phyloP scores from a whole-genome alignment of 2,329 filamentous ascomycete genomes.

The Ilyonectria sp. region DNA sequence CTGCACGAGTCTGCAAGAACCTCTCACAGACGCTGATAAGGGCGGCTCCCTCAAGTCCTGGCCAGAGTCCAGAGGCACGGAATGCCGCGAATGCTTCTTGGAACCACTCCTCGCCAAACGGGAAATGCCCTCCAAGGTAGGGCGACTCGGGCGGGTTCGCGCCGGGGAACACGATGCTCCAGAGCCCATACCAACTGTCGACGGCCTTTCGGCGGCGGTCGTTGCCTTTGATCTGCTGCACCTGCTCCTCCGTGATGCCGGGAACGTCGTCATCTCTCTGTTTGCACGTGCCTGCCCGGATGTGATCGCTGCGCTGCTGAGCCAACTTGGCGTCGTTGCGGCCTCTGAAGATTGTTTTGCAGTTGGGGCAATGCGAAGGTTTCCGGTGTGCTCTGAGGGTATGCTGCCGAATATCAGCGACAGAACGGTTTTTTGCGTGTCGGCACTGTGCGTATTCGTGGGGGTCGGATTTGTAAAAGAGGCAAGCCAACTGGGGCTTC shows the following conservation, averaged over 20 bases:
- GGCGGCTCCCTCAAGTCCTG: no score
- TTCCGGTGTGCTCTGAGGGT: not conserved
- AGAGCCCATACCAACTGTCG: not conserved
- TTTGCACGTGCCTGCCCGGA: not conserved
- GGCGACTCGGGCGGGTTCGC: not conserved
- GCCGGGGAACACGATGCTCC: not conserved
- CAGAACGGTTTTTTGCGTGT: accelerated
- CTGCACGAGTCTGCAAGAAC: no score
- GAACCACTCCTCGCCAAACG: no score
- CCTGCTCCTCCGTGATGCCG: not conserved
- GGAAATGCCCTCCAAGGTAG: not conserved
- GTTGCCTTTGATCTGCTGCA: not conserved
- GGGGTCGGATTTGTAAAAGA: not conserved
- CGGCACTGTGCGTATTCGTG: not conserved
- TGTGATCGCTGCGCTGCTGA: not conserved
- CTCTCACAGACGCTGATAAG: no score
- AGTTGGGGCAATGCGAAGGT: not conserved
- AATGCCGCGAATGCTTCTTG: no score
- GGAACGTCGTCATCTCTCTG: not conserved
- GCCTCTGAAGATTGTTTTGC: not conserved
- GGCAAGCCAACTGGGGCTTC: not conserved
- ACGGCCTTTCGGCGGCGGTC: no score
- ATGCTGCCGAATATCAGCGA: not conserved
- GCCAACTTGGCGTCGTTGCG: not conserved
- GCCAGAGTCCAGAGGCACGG: no score